Conservation (phyloP, 495 filamentous ascomycete species). For the Bacidia rubella region DNA sequence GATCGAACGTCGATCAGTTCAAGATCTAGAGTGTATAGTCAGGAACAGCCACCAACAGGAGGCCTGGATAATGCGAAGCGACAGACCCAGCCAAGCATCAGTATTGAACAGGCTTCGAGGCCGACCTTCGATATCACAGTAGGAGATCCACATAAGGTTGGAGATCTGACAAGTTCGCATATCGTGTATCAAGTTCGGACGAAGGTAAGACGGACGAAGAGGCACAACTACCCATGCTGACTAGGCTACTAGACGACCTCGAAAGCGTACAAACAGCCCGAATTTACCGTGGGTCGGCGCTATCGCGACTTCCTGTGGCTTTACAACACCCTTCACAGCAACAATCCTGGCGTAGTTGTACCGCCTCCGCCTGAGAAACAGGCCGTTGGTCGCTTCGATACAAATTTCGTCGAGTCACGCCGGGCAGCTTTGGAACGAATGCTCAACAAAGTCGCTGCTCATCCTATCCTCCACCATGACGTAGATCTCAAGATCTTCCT, state of each 20-base stretch:
- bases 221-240: constrained; percentile 11
- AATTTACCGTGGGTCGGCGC: constrained; percentile 82
- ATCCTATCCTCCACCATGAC: constrained; percentile 87
- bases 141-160: constrained; percentile 95
- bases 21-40: constrained; percentile 47
- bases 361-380: constrained; percentile 97
- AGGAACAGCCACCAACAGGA: constrained; percentile 52
- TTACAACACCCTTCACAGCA: constrained; percentile 82
- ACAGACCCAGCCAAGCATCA: constrained; percentile 67
- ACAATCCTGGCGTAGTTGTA: constrained; percentile 89
- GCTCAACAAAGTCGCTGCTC: constrained; percentile 86
- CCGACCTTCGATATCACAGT: constrained; percentile 86
- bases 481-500: constrained; percentile 89
- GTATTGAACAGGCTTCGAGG: constrained; percentile 77
- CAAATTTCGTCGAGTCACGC: constrained; percentile 87
- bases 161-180: constrained; percentile 89
- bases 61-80: constrained; percentile 31
- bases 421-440: constrained; percentile 86
- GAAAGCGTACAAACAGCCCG: constrained; percentile 80
- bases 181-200: constrained; percentile 94
- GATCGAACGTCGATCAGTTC: constrained; percentile 33
- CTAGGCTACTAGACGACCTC: constrained; percentile 58
- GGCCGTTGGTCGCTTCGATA: constrained; percentile 89
- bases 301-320: constrained; percentile 98
- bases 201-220: constrained; percentile 45